Base-by-base conservation (phyloP, 2,329 filamentous ascomycete genomes). In the Arthrobotrys conoides region DNA sequence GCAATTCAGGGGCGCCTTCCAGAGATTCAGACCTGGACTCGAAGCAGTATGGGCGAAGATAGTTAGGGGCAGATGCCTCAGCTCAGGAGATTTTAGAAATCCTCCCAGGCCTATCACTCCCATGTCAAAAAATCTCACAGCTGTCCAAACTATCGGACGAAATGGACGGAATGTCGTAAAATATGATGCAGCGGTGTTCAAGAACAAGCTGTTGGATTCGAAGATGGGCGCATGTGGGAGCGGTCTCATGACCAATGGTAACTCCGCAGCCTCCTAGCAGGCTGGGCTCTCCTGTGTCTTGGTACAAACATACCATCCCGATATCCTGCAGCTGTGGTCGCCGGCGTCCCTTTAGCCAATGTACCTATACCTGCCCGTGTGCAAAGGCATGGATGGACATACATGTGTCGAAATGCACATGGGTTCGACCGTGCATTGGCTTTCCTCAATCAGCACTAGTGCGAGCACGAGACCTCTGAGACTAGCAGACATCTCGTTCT, bases 191-290 rank as follows among this genome's bases (percentile, higher is more conserved):
- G 36, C 59, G 69, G 69, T 72, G 49, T 57, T 53, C 66, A 71
- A 67, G 33, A 55, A 27, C 64, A 67, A 67, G 64, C 48, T 49
- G 61, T 49, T 49, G 61, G 61, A 49, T 49, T 65, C 61, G 49
- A 44, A 30, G 51, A 66, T 49, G 59, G 53, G 72, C 36, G 57
- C 72, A 76, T 66, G 67, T 77, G 66, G 55, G 59, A 48, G 51
- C 27, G 44, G 73, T 77, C 73, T 63, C 65, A 63, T 71, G 73
- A 71, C 73, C 73, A 71, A 70, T 69, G 64, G 48, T 48, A 65
- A 69, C 71, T 65, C 64, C 71, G 65, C 71, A 63, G 27, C 33
- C 27, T 33, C 61, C 69, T 61, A 36, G 57, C 57, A 44, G 57
- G 20, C 36, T 61, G 57, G 57, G 57, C 57, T 24, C 22, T 18